Base-by-base conservation (phyloP, 441 rosid genomes). In the Daphne laureola region DNA sequence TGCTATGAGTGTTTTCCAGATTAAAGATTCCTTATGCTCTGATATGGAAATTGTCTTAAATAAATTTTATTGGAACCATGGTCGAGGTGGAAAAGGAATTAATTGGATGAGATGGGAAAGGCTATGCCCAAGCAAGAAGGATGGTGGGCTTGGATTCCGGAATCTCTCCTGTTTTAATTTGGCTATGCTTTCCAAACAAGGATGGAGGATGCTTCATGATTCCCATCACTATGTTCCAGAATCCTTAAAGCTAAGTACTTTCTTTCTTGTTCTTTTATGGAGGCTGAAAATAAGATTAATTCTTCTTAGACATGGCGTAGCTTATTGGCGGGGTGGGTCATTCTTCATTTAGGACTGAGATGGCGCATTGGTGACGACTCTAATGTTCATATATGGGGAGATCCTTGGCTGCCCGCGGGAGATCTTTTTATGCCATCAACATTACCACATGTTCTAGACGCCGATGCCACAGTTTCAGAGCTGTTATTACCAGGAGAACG, bases 21-120 rank as follows among this genome's bases (percentile, higher is more conserved):
- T 8, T 48, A 21, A 48, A n/a, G 12, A 17, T n/a, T 6, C 21
- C 17, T 12, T 18, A 0, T 48, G 16, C 21, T 48, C 7, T 25
- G 21, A 48, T 9, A 4, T 12, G 27, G 27, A 15, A n/a, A n/a
- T 3, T 18, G 44, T 4, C 3, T 5, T 42, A 42, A 11, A 12
- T 42, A 42, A 42, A 11, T 42, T 42, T 42, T 42, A n/a, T n/a
- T 1, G 14, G 21, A 16, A 25, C 25, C 25, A 21, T 21, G 25
- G 25, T 2, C 25, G 2, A 21, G 3, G 25, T 4, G 25, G 25
- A 2, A 48, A n/a, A 18, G 21, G 21, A 1, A 48, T 48, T 15
- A 6, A 48, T n/a, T 48, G 51, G 51, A 21, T n/a, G 21, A 48
- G 51, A 4, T 48, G 16, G 51, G 51, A 48, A 4, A 17, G 26